Evolutionary conservation across 2,329 filamentous ascomycete species (phyloP).

Genomic region (Stenocarpella maydis): DNA sequence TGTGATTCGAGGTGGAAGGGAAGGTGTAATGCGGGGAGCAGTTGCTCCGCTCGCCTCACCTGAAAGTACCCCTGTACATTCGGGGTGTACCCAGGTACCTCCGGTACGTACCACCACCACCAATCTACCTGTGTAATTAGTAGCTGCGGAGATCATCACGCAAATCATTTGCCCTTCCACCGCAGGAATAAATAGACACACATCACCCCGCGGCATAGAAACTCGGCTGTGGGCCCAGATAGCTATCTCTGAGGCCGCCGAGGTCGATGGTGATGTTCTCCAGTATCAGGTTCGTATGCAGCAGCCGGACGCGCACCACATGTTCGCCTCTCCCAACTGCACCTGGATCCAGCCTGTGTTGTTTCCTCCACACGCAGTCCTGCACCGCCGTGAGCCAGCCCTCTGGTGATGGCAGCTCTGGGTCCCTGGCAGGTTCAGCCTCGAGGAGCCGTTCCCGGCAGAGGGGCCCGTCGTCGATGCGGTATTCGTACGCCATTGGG

Average conservation of each 20-base stretch:
- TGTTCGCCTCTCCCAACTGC: constrained; percentile 26
- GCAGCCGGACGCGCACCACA: constrained; percentile 42
- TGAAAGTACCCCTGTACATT: neutral
- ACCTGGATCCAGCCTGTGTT: constrained; percentile 6
- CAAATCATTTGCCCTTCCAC: no score
- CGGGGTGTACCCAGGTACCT: no score
- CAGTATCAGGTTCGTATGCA: constrained; percentile 43
- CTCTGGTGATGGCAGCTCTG: constrained; percentile 28
- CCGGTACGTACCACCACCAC: no score
- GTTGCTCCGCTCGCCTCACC: constrained; percentile 26
- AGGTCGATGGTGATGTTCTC: constrained; percentile 48
- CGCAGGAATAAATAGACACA: neutral
- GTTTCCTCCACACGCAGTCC: constrained; percentile 35
- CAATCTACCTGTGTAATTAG: no score
- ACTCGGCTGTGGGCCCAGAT: constrained; percentile 45
- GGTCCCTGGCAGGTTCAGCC: constrained; percentile 36
- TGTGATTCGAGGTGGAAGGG: neutral
- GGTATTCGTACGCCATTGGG: constrained; percentile 54
- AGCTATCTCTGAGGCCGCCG: constrained; percentile 46
- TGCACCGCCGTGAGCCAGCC: constrained; percentile 36
- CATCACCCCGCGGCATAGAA: neutral
- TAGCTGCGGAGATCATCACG: no score
- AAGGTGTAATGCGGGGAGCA: constrained; percentile 24
- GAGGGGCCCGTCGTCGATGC: constrained; percentile 41
- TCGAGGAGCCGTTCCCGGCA: constrained; percentile 34